Percentiles rank a stretch among this genome's conserved stretches.
These are phyloP conservation scores for Zymoseptoria crescenta DNA, from an alignment of 2,329 filamentous ascomycete genomes.

Conservation along the genomic window DNA sequence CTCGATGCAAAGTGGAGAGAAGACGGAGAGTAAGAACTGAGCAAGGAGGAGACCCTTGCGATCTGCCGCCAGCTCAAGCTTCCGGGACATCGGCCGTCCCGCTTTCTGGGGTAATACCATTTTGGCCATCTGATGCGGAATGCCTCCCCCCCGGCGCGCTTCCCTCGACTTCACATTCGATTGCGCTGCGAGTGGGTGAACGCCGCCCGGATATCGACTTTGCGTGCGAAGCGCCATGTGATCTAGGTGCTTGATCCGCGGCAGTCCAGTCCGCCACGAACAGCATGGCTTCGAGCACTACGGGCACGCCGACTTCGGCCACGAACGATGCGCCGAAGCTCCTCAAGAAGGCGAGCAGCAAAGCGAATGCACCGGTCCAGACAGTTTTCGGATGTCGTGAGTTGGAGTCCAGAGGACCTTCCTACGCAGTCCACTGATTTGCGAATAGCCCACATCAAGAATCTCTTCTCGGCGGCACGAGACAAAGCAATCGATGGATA, in stretches of 20 bases:
- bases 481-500: slow-evolving; percentile 65
- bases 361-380: slow-evolving; percentile 31
- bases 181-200: not conserved
- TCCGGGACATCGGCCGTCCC: not conserved
- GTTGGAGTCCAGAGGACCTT: not conserved
- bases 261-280: not conserved
- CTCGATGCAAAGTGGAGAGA: too few species aligned
- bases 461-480: slow-evolving; percentile 58
- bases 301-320: slow-evolving; percentile 33
- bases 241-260: not conserved
- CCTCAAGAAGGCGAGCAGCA: slow-evolving; percentile 31
- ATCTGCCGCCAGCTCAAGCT: not conserved
- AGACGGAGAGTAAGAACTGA: too few species aligned
- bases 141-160: not conserved
- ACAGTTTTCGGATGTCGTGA: slow-evolving; percentile 16
- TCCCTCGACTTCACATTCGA: not conserved
- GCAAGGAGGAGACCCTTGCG: too few species aligned
- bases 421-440: slow-evolving; percentile 23
- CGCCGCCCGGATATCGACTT: not conserved
- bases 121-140: not conserved
- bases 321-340: slow-evolving; percentile 36
- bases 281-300: slow-evolving; percentile 25
- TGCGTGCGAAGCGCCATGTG: not conserved
- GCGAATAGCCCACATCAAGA: slow-evolving; percentile 60
- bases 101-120: not conserved